Conservation (phyloP, 2,329 filamentous ascomycete species). For the Trichoderma sp. region DNA sequence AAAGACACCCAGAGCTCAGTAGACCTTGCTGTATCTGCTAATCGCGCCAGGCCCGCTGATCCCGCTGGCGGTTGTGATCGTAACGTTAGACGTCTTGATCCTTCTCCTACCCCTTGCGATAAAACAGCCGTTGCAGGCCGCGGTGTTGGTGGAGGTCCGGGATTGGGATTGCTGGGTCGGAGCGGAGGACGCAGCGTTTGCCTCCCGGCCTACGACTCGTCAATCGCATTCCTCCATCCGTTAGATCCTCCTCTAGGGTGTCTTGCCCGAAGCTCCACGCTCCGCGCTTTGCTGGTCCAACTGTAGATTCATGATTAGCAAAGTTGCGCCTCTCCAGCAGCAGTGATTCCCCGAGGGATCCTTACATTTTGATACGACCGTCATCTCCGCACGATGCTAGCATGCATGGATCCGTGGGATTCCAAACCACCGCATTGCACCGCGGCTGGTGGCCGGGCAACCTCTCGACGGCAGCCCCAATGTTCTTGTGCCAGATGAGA, state of each 20-base stretch:
- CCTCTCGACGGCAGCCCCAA: constrained; percentile 74
- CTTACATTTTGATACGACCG: constrained; percentile 81
- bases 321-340: background rate
- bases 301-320: constrained; percentile 26
- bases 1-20: no score
- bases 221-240: constrained; percentile 31
- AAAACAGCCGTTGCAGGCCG: background rate
- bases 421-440: constrained; percentile 90
- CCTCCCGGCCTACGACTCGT: constrained; percentile 28
- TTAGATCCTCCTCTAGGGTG: constrained; percentile 27
- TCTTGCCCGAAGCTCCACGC: constrained; percentile 32
- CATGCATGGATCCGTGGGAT: constrained; percentile 77
- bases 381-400: constrained; percentile 94
- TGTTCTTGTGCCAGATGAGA: constrained; percentile 89
- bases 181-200: background rate
- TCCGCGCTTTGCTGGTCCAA: constrained; percentile 36
- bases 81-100: background rate
- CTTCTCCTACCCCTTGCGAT: background rate
- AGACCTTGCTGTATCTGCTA: no score
- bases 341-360: constrained; percentile 30
- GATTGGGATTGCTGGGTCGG: background rate
- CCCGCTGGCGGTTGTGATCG: background rate
- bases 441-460: constrained; percentile 75
- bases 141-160: background rate
- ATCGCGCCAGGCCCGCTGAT: background rate